These are phyloP conservation scores for Penicillium cosmopolitanum DNA, from an alignment of 495 filamentous ascomycete genomes.

Conservation along the genomic window DNA sequence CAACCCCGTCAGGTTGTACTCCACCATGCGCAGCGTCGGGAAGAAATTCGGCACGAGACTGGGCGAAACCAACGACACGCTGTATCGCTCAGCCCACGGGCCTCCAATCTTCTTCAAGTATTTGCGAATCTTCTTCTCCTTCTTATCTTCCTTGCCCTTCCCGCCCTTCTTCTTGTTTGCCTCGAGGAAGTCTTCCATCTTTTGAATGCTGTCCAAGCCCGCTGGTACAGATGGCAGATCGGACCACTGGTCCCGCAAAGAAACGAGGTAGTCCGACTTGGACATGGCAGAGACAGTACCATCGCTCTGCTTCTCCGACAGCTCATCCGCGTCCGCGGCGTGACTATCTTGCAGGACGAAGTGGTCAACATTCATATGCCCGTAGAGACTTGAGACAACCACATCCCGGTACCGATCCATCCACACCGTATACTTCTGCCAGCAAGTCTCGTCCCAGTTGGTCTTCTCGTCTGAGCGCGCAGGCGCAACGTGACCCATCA, in stretches of 20 bases:
- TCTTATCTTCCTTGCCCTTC: slow-evolving; percentile 35
- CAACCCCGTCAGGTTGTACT: slow-evolving; percentile 91
- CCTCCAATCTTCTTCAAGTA: slow-evolving; percentile 74
- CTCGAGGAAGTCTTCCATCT: slow-evolving; percentile 17
- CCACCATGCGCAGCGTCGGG: slow-evolving; percentile 80
- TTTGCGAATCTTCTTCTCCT: slow-evolving; percentile 51
- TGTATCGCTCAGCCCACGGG: slow-evolving; percentile 81
- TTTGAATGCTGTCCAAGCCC: slow-evolving; percentile 13
- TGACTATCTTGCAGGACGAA: slow-evolving; percentile 90
- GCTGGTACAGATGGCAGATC: slow-evolving; percentile 64
- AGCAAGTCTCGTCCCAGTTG: slow-evolving; percentile 92
- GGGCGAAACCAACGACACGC: slow-evolving; percentile 74
- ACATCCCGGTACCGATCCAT: slow-evolving; percentile 88
- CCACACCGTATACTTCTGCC: slow-evolving; percentile 97
- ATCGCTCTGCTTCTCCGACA: slow-evolving; percentile 14
- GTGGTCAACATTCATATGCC: slow-evolving; percentile 99
- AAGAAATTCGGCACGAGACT: slow-evolving; percentile 95
- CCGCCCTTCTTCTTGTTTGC: slow-evolving; percentile 36
- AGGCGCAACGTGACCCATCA: slow-evolving; percentile 93
- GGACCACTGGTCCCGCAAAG: slow-evolving; percentile 77
- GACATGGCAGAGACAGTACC: slow-evolving; percentile 59
- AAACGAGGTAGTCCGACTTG: slow-evolving; percentile 75
- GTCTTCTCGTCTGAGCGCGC: slow-evolving; percentile 80
- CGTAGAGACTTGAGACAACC: slow-evolving; percentile 75
- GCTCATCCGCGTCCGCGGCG: slow-evolving; percentile 60